Conservation (phyloP, 805 yeast genomes). For the Ogataea allantospora region DNA sequence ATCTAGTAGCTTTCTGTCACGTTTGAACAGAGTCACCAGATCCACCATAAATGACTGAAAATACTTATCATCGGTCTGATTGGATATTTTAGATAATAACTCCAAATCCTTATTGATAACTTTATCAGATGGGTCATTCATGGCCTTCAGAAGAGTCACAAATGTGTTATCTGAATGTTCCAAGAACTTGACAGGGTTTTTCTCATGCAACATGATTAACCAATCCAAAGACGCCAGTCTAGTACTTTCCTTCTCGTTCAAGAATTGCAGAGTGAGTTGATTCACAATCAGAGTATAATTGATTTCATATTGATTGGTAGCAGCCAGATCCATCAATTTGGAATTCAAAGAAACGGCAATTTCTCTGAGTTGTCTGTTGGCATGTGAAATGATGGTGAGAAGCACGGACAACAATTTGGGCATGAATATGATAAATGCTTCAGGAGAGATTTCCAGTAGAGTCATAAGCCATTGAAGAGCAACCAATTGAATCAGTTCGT, state of each 20-base stretch:
- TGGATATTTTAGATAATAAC: conserved; percentile 68
- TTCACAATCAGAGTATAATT: conserved; percentile 64
- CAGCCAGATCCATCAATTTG: conserved; percentile 52
- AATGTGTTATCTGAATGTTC: conserved; percentile 63
- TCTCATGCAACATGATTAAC: conserved; percentile 77
- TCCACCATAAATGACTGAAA: conserved; percentile 74
- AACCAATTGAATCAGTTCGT: conserved; percentile 72
- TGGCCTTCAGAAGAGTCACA: conserved; percentile 72
- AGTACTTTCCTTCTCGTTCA: conserved; percentile 75
- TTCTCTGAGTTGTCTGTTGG: conserved; percentile 47
- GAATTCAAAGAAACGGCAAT: conserved; percentile 57
- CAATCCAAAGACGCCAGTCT: conserved; percentile 85
- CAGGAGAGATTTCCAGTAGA: conserved; percentile 69
- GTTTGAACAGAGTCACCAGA: conserved; percentile 64
- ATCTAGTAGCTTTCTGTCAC: conserved; percentile 65
- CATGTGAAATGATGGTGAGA: conserved; percentile 59
- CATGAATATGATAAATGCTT: conserved; percentile 67
- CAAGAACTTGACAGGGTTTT: conserved; percentile 57
- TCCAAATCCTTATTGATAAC: conserved; percentile 75
- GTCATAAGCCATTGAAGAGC: conserved; percentile 81
- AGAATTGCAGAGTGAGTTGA: conserved; percentile 68
- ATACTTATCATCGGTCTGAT: conserved; percentile 69
- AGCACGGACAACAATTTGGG: conserved; percentile 73
- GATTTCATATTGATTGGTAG: conserved; percentile 28
- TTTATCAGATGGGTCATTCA: conserved; percentile 65